These are phyloP conservation scores for Musa balbisiana DNA, from an alignment of 202 grass and related monocot species.

Conservation along the genomic window DNA sequence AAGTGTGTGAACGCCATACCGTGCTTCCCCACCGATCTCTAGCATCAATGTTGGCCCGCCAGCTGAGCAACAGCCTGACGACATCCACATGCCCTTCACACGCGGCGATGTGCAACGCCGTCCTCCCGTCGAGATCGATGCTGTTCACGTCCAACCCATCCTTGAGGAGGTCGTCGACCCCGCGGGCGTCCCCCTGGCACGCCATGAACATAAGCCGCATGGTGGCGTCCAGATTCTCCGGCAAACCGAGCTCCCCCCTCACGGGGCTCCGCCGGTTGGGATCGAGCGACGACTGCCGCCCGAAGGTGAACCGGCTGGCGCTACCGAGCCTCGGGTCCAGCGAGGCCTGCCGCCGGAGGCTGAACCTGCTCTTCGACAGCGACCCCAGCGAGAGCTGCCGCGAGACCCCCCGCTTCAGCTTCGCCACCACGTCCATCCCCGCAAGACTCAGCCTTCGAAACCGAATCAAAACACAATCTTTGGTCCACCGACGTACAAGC, in stretches of 20 bases:
- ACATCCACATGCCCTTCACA: constrained; percentile 82
- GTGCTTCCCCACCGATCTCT: constrained; percentile 92
- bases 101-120: constrained; percentile 77
- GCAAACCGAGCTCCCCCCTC: constrained; percentile 33
- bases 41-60: constrained; percentile 83
- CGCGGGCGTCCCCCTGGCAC: constrained; percentile 57
- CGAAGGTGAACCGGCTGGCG: constrained; percentile 45
- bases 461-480: neutral
- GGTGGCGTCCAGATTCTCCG: constrained; percentile 80
- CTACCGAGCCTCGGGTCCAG: constrained; percentile 28
- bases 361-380: constrained; percentile 19
- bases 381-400: constrained; percentile 68
- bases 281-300: constrained; percentile 88
- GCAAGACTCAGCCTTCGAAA: neutral
- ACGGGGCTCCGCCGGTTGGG: constrained; percentile 39
- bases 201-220: constrained; percentile 92
- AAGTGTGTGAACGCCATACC: constrained; percentile 25
- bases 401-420: constrained; percentile 69
- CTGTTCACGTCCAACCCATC: constrained; percentile 80
- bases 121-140: constrained; percentile 93
- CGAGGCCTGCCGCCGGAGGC: constrained; percentile 69
- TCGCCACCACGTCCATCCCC: constrained; percentile 67
- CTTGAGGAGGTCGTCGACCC: constrained; percentile 65
- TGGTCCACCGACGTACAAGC: neutral
- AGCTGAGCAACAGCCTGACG: constrained; percentile 60